Conservation (phyloP, 2,329 filamentous ascomycete genomes). For the Paecilomyces sp. region DNA sequence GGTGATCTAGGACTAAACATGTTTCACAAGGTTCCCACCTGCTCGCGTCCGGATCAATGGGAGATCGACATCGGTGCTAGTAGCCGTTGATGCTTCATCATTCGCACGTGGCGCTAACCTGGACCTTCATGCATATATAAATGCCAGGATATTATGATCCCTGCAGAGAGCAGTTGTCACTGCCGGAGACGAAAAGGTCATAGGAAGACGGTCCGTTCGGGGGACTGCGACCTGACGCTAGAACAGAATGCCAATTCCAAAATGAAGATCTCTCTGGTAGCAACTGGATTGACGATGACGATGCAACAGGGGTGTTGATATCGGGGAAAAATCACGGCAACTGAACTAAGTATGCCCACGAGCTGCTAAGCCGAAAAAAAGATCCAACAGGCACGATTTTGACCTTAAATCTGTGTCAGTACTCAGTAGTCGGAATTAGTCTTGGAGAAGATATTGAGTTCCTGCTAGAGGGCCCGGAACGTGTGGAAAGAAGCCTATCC, state of each 20-base stretch:
- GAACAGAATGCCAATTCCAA: background rate
- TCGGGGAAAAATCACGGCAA: background rate
- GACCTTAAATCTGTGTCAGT: background rate
- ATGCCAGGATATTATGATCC: background rate
- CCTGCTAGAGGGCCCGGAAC: background rate
- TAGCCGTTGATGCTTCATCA: slow-evolving; percentile 30
- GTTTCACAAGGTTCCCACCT: slow-evolving; percentile 6
- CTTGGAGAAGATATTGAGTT: background rate
- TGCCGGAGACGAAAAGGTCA: slow-evolving; percentile 4
- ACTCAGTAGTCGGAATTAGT: background rate
- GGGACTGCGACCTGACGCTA: background rate
- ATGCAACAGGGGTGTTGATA: background rate
- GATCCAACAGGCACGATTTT: background rate
- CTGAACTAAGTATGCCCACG: background rate
- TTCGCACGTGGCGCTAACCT: slow-evolving; percentile 31
- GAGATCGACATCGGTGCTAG: slow-evolving; percentile 29
- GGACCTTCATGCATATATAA: slow-evolving; percentile 27
- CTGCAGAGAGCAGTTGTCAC: background rate
- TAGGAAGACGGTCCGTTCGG: background rate
- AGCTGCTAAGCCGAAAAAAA: background rate
- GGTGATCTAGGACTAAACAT: background rate
- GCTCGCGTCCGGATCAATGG: slow-evolving; percentile 22
- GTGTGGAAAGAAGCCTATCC: background rate
- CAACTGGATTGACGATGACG: background rate
- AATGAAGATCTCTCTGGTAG: background rate